These are phyloP conservation scores for Lachnellula subtilissima DNA, from an alignment of 2,329 filamentous ascomycete genomes.

Conservation along the genomic window DNA sequence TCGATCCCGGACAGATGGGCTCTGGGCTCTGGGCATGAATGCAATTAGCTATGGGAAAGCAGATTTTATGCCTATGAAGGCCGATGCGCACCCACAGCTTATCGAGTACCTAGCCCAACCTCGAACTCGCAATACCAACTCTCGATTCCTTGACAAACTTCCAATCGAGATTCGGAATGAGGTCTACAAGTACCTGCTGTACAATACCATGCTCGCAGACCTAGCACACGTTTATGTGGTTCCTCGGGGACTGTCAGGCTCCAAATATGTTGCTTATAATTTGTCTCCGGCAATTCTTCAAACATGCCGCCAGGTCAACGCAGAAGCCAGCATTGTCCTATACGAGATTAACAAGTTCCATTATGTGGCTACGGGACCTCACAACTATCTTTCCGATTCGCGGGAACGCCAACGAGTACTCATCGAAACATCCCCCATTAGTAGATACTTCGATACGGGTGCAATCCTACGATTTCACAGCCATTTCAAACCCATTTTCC, in stretches of 20 bases:
- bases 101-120: background rate
- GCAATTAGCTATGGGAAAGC: too few relatives aligned
- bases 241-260: background rate
- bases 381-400: background rate
- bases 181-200: constrained; percentile 35
- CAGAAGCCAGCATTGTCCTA: background rate
- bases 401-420: too few relatives aligned
- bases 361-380: background rate
- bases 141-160: background rate
- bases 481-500: background rate
- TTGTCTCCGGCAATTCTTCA: background rate
- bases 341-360: background rate
- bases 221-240: background rate
- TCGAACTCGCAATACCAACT: background rate
- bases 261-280: background rate
- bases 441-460: background rate
- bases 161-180: constrained; percentile 51
- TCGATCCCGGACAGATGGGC: too few relatives aligned
- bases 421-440: too few relatives aligned
- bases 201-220: constrained; percentile 1
- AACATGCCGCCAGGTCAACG: background rate
- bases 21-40: too few relatives aligned
- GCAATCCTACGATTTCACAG: background rate
- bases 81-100: background rate
- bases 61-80: background rate